Conservation (phyloP, 257 asterid genomes). For the Solanum neorickii region DNA sequence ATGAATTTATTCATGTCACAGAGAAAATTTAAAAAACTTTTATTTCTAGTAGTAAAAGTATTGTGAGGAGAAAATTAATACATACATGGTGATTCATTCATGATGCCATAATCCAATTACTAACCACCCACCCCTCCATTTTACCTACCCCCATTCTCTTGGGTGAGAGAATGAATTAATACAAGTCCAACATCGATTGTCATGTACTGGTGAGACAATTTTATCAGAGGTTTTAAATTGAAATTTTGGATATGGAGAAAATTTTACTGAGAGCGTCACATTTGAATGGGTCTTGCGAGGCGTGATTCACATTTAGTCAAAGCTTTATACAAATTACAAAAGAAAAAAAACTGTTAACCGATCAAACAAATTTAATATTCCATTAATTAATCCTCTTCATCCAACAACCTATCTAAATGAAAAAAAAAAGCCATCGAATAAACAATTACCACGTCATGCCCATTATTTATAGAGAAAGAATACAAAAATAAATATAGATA, state of each 20-base stretch:
- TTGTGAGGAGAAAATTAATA: not conserved
- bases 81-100: not conserved
- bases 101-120: not conserved
- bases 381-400: not conserved
- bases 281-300: accelerated
- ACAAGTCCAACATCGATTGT: no score
- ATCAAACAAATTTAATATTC: not conserved
- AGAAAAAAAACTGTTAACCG: no score
- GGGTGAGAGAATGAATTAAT: not conserved
- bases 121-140: not conserved
- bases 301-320: not conserved
- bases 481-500: not conserved
- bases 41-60: not conserved
- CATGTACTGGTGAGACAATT: not conserved
- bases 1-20: not conserved
- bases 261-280: accelerated
- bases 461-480: not conserved
- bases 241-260: not conserved
- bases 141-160: not conserved
- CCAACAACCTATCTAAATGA: not conserved
- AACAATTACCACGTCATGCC: not conserved
- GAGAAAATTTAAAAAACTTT: not conserved
- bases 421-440: not conserved
- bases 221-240: no score
- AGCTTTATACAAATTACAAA: accelerated